A percentile compares a stretch with the other conserved stretches of the same genome.
Conservation (phyloP, 441 rosid genomes). For the Euphorbia schlechtendalii region DNA sequence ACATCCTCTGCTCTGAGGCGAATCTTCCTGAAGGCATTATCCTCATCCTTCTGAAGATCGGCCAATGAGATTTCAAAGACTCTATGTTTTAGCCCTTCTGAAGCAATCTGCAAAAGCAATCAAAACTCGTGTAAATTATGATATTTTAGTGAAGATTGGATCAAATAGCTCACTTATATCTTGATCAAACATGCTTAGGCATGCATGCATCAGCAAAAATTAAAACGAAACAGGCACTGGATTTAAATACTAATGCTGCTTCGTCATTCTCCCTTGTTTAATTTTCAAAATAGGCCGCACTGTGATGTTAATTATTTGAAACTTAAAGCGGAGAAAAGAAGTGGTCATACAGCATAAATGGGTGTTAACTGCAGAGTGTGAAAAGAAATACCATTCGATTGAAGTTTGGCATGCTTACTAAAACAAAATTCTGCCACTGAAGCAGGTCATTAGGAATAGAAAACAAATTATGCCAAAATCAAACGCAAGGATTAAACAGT, state of each 20-base stretch:
- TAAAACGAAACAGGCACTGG: background rate
- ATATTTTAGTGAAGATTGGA: background rate
- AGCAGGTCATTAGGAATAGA: background rate
- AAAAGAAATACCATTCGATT: background rate
- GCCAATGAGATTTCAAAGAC: slow-evolving; percentile 74
- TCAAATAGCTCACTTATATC: background rate
- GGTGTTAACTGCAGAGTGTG: background rate
- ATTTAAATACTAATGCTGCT: background rate
- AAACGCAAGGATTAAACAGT: background rate
- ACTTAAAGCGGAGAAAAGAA: background rate
- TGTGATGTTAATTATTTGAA: background rate
- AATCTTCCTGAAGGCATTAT: slow-evolving; percentile 69
- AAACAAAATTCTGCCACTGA: background rate
- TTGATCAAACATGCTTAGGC: background rate
- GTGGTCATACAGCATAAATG: too few species aligned
- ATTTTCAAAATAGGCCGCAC: background rate
- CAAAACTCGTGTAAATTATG: background rate
- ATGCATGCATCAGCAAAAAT: background rate
- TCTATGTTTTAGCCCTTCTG: slow-evolving; percentile 79
- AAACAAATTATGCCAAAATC: background rate
- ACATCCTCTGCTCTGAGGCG: slow-evolving; percentile 85
- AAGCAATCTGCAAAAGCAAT: slow-evolving; percentile 54
- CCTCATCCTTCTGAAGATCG: slow-evolving; percentile 74
- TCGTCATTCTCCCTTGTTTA: background rate
- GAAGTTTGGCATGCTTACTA: background rate